These are phyloP conservation scores for Parastagonospora avenae DNA, from an alignment of 2,329 filamentous ascomycete species.

Conservation along the genomic window DNA sequence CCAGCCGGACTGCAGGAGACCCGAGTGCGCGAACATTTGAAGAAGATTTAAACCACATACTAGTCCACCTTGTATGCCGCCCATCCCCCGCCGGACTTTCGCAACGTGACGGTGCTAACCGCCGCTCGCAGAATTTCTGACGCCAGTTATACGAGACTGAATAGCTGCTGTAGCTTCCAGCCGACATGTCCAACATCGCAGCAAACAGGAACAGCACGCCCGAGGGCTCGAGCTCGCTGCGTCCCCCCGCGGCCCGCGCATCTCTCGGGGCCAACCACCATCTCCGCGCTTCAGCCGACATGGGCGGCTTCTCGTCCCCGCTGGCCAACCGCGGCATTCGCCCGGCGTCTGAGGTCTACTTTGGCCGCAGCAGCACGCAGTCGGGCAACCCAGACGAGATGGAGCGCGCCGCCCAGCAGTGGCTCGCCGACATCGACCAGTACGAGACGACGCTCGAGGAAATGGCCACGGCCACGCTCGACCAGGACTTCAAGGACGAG, in stretches of 20 bases:
- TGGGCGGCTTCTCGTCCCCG: constrained; percentile 79
- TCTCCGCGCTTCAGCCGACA: constrained; percentile 93
- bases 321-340: constrained; percentile 79
- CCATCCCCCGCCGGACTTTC: not conserved
- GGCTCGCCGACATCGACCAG: constrained; percentile 98
- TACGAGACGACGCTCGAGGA: constrained; percentile 99
- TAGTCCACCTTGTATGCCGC: constrained; percentile 12
- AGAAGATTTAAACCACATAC: constrained; percentile 1
- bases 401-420: constrained; percentile 95
- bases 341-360: constrained; percentile 91
- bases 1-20: constrained; percentile 40
- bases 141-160: not conserved
- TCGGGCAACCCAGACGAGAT: constrained; percentile 77
- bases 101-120: not conserved
- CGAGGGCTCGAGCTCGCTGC: constrained; percentile 82
- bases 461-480: constrained; percentile 97
- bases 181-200: constrained; percentile 56
- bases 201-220: constrained; percentile 95
- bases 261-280: constrained; percentile 79
- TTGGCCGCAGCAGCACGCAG: constrained; percentile 74
- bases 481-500: constrained; percentile 99
- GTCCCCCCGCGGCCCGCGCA: constrained; percentile 78
- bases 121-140: not conserved
- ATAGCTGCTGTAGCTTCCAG: not conserved
- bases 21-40: constrained; percentile 15